Base-by-base conservation (phyloP, 495 filamentous ascomycete genomes). In the Neurospora sp. region DNA sequence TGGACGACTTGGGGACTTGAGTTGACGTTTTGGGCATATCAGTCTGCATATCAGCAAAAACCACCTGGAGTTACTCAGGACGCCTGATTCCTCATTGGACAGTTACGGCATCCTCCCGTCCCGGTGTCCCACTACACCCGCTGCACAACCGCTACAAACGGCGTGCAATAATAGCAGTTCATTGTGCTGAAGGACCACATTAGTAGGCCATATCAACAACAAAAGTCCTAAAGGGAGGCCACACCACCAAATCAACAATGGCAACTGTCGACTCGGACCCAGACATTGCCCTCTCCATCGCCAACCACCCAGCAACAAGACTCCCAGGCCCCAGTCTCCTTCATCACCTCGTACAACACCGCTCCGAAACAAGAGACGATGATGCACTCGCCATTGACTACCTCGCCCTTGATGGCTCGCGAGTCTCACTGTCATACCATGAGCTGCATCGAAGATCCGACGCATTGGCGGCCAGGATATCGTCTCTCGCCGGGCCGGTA, bases 311-410 rank as follows among this genome's bases (percentile, higher is more conserved):
- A 12, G 87, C 91, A 18, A 71, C 71, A 35, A 74, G 78, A 10
- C 76, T 92, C 5, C 78, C 83, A 8, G 92, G 92, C 2, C 89
- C 92, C 9, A 71, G 76, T 35, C 81, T 92, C 12, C 85, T 94
- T 12, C 92, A 93, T 78, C 74, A 88, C 6, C 83, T 94, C 0
- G 84, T 92, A 11, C 78, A 76, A n/a, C 66, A 18, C 12, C 3
- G 12, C 14, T 66, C 53, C 1, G 14, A 61, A 3, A 31, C 53
- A 66, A 66, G 53, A 66, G 38, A 70, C 20, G 22, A 66, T 3
- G 35, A 27, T 22, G 69, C 53, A 4, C 73, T 71, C 22, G 80
- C 80, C 12, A 74, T 94, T 68, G 91, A 93, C 18, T 92, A 89
- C 74, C 78, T 89, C 20, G 75, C 80, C 8, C 71, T 81, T 16